Evolutionary conservation across 495 filamentous ascomycete species (phyloP), one percentile per base, ranked within the genome.

Genomic region (Tuber aestivum): DNA sequence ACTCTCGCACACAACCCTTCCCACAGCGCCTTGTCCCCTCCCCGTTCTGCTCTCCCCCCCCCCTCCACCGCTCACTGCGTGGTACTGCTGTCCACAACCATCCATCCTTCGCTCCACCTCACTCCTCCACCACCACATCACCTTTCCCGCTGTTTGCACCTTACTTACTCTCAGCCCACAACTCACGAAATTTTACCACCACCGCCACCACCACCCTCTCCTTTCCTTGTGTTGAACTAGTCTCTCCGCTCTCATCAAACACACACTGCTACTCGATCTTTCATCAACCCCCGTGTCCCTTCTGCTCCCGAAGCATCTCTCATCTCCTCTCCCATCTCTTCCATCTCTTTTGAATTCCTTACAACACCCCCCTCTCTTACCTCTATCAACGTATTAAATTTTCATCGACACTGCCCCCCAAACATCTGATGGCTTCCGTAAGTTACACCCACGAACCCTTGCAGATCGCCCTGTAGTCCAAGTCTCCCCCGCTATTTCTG

Each of bases 351-450:
- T 37, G 35, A 41, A 50, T 72, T 41, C 27, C n/a, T 44, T 23
- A 44, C 45, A 40, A 16, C 70, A 32, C 48, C 16, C 40, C 75
- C 35, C 61, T 37, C 74, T 50, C 72, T 45, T 72, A 45, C 50
- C 69, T 45, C 69, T 70, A 79, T 48, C 73, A 76, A 69, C 73
- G 32, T 35, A 76, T 50, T 69, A 70, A 41, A 77, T 27, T 75
- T 76, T 78, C 69, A 79, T 71, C 70, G 14, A 42, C 38, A 0
- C 18, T 61, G 70, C 61, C 40, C 40, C 69, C 35, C 68, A n/a
- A 76, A 50, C n/a, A 73, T 18, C 32, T 42, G 83, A 89, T 89
- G 87, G 87, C 87, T 86, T 88, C 87, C 80, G 87, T 88, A 83
- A 80, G 87, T 88, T 80, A 69, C 78, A 80, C 70, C 72, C 56